Evolutionary conservation across 2,329 filamentous ascomycete genomes (phyloP).

Genomic region (Chaetomiaceae sp.): DNA sequence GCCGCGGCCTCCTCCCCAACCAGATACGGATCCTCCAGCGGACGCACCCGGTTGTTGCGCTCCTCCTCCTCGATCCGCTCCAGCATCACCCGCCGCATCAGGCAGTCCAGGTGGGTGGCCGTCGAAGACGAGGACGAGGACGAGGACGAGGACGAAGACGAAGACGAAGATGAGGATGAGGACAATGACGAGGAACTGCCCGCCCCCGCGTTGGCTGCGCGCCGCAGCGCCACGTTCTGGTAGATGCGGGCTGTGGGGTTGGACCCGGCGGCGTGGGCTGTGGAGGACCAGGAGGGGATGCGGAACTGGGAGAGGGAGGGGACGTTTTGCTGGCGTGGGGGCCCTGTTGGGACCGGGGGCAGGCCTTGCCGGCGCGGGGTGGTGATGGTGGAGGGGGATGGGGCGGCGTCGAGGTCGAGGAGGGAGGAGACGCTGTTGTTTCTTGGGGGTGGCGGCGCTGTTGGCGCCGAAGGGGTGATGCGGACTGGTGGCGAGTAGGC

Average conservation of each 20-base stretch:
- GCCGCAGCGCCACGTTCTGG: slow-evolving; percentile 59
- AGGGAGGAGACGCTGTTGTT: slow-evolving; percentile 14
- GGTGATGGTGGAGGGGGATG: slow-evolving; percentile 19
- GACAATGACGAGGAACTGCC: background rate
- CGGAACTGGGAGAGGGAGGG: slow-evolving; percentile 51
- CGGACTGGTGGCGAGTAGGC: slow-evolving; percentile 44
- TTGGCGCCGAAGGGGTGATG: background rate
- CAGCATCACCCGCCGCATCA: slow-evolving; percentile 32
- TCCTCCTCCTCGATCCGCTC: slow-evolving; percentile 38
- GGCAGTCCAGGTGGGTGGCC: slow-evolving; percentile 26
- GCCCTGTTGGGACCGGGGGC: slow-evolving; percentile 46
- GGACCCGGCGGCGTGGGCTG: slow-evolving; percentile 42
- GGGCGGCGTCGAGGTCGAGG: slow-evolving; percentile 8
- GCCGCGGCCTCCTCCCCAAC: slow-evolving; percentile 63
- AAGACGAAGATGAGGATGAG: too few relatives aligned
- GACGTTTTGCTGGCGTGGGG: slow-evolving; percentile 29
- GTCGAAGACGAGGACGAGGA: too few relatives aligned
- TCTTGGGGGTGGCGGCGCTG: background rate
- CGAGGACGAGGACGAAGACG: too few relatives aligned
- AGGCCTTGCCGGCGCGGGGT: slow-evolving; percentile 36
- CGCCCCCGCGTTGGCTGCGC: slow-evolving; percentile 37
- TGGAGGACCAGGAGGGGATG: slow-evolving; percentile 55
- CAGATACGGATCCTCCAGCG: slow-evolving; percentile 62
- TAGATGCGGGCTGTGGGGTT: slow-evolving; percentile 58
- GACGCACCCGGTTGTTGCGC: slow-evolving; percentile 36